Conservation (phyloP, 148 eudicot species). For the Hydrangea macrophylla region DNA sequence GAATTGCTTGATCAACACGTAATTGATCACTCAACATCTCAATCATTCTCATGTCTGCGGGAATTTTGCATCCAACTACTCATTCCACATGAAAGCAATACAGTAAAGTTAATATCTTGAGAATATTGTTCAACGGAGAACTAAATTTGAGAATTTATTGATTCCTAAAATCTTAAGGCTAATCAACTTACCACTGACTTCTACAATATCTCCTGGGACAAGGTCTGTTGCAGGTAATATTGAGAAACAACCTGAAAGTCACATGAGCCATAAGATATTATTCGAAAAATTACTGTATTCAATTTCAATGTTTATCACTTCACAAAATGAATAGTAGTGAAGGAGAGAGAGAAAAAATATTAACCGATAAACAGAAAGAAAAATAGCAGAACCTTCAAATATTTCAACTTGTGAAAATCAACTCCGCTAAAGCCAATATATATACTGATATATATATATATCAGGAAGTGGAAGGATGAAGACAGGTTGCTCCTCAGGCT, state of each 20-base stretch:
- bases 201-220: constrained; percentile 98
- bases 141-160: background rate
- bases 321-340: background rate
- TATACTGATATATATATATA: too few relatives aligned
- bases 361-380: background rate
- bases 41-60: constrained; percentile 95
- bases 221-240: constrained; percentile 90
- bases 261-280: constrained; percentile 7
- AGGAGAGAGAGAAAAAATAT: background rate
- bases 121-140: background rate
- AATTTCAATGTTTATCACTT: background rate
- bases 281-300: background rate
- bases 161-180: background rate
- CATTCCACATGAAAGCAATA: constrained; percentile 17
- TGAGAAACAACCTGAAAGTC: constrained; percentile 77
- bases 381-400: background rate
- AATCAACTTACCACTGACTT: constrained; percentile 70
- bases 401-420: background rate
- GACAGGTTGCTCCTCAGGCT: too few relatives aligned
- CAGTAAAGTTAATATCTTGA: background rate
- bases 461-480: too few relatives aligned
- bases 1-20: constrained; percentile 99
- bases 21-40: constrained; percentile 86
- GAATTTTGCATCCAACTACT: constrained; percentile 94
- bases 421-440: background rate